A percentile compares a stretch with the other conserved stretches of the same genome.
Evolutionary conservation across 306 rosid genomes (phyloP).

Genomic region (Carpinus viminea): DNA sequence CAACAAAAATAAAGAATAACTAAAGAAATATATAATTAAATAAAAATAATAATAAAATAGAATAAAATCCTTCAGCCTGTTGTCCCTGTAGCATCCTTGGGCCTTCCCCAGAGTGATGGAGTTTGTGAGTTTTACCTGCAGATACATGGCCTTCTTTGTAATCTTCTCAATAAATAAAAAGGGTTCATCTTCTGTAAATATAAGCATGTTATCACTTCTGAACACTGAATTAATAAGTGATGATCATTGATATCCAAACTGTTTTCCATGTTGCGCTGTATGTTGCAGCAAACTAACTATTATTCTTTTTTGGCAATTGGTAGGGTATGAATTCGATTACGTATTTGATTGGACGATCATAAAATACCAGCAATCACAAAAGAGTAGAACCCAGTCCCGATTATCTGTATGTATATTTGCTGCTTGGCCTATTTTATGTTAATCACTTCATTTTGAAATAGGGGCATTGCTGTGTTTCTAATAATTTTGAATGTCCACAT

Average conservation of each 20-base stretch:
- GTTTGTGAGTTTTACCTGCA: neutral
- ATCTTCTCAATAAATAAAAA: neutral
- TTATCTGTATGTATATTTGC: slow-evolving; percentile 53
- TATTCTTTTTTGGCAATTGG: slow-evolving; percentile 25
- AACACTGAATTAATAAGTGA: neutral
- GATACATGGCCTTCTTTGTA: neutral
- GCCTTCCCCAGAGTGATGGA: neutral
- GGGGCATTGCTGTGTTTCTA: slow-evolving; percentile 26
- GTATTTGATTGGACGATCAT: slow-evolving; percentile 89
- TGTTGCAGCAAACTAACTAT: slow-evolving; percentile 5
- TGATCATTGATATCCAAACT: slow-evolving; percentile 4
- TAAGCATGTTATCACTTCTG: neutral
- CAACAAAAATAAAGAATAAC: neutral
- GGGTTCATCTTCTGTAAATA: neutral
- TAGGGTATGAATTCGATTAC: slow-evolving; percentile 87
- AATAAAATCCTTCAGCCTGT: neutral
- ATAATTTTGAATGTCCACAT: slow-evolving; percentile 29
- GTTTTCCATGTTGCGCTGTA: slow-evolving; percentile 6
- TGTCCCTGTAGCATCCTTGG: neutral
- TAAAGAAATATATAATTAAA: neutral
- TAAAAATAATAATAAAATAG: neutral
- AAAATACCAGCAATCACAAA: slow-evolving; percentile 86
- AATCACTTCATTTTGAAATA: slow-evolving; percentile 17
- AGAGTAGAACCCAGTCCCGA: slow-evolving; percentile 58
- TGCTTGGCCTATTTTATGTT: slow-evolving; percentile 5